Conservation (phyloP, 176 grass and related monocot genomes). For the Lolium perenne region DNA sequence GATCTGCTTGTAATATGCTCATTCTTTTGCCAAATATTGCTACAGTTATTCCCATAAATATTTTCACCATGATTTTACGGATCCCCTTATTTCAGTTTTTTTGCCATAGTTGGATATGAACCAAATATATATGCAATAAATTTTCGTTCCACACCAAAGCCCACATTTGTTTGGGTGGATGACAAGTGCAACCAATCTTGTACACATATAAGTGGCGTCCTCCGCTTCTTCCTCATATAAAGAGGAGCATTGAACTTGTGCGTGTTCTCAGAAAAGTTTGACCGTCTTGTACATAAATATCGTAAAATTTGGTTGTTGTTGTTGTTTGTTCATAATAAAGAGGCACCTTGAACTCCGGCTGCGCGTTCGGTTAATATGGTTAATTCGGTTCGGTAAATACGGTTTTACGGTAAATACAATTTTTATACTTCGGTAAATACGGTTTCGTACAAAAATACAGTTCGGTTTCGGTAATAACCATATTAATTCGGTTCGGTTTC, state of each 20-base stretch:
- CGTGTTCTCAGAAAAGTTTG: neutral
- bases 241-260: neutral
- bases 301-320: neutral
- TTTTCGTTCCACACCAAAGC: neutral
- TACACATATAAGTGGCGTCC: neutral
- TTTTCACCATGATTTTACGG: neutral
- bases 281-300: neutral
- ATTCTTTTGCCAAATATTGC: neutral
- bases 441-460: no score
- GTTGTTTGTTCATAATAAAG: neutral
- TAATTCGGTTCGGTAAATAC: no score
- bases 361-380: no score
- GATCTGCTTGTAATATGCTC: neutral
- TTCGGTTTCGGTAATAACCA: no score
- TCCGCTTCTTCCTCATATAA: neutral
- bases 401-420: no score
- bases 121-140: neutral
- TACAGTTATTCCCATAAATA: neutral
- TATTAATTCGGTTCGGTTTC: no score
- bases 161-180: neutral
- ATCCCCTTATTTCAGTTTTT: neutral
- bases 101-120: neutral
- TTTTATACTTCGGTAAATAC: no score
- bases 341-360: neutral
- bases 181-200: neutral